phyloP scores from a whole-genome alignment of 1,284 basidiomycete genomes.

The Hemileia vastatrix region DNA sequence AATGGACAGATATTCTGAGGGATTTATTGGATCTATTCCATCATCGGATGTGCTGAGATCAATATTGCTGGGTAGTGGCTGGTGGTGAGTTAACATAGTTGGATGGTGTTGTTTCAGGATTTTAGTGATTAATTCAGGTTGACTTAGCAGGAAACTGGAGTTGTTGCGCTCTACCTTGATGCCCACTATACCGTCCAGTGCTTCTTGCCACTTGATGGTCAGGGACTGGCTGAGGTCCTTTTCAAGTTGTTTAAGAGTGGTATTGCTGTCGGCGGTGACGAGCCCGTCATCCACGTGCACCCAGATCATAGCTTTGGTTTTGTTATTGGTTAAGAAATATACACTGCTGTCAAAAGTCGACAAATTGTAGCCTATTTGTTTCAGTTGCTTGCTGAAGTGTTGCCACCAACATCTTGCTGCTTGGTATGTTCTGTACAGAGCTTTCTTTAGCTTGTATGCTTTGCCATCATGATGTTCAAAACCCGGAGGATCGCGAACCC shows the following conservation, averaged over 20 bases:
- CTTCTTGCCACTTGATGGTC: not conserved
- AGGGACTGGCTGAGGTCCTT: not conserved
- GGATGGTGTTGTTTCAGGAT: not conserved
- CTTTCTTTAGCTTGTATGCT: not conserved
- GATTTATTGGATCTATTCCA: too few species aligned
- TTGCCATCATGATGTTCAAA: not conserved
- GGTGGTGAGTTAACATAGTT: not conserved
- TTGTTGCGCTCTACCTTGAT: not conserved
- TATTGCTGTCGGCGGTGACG: not conserved
- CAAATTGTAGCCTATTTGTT: too few species aligned
- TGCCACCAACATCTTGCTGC: conserved; percentile 5
- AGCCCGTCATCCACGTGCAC: conserved; percentile 2
- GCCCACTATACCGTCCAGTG: not conserved
- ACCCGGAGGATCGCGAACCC: too few species aligned
- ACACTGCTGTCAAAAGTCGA: not conserved
- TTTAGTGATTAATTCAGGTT: not conserved
- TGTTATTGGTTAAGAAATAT: not conserved
- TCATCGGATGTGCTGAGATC: too few species aligned
- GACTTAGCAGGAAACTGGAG: not conserved
- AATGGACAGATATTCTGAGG: too few species aligned
- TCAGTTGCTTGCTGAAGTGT: too few species aligned
- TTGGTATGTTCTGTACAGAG: conserved; percentile 1
- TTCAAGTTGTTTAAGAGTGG: not conserved
- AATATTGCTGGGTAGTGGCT: not conserved
- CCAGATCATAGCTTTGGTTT: not conserved